Evolutionary conservation across 2,329 filamentous ascomycete genomes (phyloP).

Genomic region (Penicillium hordei): DNA sequence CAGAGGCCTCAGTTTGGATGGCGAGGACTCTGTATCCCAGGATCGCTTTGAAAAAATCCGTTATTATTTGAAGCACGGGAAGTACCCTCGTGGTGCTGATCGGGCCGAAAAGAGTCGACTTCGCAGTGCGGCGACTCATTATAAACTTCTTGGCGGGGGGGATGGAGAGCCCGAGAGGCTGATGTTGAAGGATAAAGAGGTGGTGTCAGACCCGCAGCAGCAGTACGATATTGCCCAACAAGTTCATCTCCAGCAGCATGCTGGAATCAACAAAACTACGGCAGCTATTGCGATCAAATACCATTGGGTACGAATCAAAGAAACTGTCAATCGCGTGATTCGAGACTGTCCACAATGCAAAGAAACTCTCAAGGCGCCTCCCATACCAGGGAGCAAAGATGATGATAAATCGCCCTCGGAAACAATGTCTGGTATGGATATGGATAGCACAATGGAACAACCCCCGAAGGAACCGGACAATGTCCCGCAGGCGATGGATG

Average conservation of each 20-base stretch:
- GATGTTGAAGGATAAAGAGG: conserved; percentile 97
- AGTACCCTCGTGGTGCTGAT: conserved; percentile 90
- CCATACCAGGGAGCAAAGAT: conserved; percentile 31
- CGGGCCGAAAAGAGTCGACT: conserved; percentile 93
- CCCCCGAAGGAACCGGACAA: conserved; percentile 14
- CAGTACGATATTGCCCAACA: conserved; percentile 86
- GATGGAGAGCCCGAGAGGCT: conserved; percentile 65
- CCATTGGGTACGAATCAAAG: conserved; percentile 97
- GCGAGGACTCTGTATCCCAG: conserved; percentile 83
- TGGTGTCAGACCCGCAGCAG: conserved; percentile 82
- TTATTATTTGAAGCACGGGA: conserved; percentile 91
- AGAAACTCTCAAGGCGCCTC: conserved; percentile 65
- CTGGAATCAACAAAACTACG: conserved; percentile 97
- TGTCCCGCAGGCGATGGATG: conserved; percentile 23
- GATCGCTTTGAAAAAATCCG: conserved; percentile 98
- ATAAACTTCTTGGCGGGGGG: conserved; percentile 67
- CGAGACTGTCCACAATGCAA: conserved; percentile 89
- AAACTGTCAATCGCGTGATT: conserved; percentile 93
- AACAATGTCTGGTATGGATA: conserved; percentile 15
- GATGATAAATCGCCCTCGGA: conserved; percentile 26
- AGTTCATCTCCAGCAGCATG: conserved; percentile 74
- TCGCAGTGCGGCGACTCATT: conserved; percentile 89
- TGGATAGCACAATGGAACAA: conserved; percentile 19
- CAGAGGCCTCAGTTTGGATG: conserved; percentile 59
- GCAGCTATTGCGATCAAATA: conserved; percentile 90